A percentile compares a stretch with the other conserved stretches of the same genome.
These are phyloP conservation scores for Pyrenula massariospora DNA, from an alignment of 495 filamentous ascomycete species.

Conservation along the genomic window DNA sequence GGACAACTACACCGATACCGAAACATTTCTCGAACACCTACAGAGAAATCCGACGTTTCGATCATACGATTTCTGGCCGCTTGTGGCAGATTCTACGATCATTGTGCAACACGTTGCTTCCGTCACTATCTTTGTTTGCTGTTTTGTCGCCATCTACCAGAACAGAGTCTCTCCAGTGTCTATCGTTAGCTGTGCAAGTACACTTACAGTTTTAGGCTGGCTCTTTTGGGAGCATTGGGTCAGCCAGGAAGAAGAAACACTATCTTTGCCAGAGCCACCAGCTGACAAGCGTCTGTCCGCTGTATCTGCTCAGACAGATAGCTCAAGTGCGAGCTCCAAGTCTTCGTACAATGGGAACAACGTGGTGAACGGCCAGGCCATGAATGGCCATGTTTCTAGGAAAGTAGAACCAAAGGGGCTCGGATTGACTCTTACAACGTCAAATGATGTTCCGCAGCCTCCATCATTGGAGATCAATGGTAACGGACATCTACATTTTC, in stretches of 20 bases:
- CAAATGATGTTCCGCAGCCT: background rate
- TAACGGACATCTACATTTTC: background rate
- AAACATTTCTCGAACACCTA: conserved; percentile 88
- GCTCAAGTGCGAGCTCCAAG: conserved; percentile 33
- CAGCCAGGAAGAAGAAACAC: conserved; percentile 44
- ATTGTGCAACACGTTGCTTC: conserved; percentile 95
- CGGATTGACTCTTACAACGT: conserved; percentile 28
- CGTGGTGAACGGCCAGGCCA: conserved; percentile 8
- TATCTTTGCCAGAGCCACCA: conserved; percentile 12
- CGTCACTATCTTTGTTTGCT: conserved; percentile 86
- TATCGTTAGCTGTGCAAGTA: conserved; percentile 72
- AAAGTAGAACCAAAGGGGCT: conserved; percentile 30
- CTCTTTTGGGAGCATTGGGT: conserved; percentile 85
- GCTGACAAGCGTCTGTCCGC: conserved; percentile 6
- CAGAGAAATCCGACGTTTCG: conserved; percentile 90
- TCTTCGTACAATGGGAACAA: conserved; percentile 21
- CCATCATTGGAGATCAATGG: background rate
- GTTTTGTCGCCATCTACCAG: conserved; percentile 82
- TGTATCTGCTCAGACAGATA: conserved; percentile 30
- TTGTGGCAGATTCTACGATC: conserved; percentile 89
- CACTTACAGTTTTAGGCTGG: conserved; percentile 81
- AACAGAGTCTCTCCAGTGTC: conserved; percentile 75
- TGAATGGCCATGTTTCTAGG: conserved; percentile 14
- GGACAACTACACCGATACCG: conserved; percentile 95
- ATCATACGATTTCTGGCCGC: conserved; percentile 95